Evolutionary conservation across 2,329 filamentous ascomycete species (phyloP).

Genomic region (Diaporthe humulicola): DNA sequence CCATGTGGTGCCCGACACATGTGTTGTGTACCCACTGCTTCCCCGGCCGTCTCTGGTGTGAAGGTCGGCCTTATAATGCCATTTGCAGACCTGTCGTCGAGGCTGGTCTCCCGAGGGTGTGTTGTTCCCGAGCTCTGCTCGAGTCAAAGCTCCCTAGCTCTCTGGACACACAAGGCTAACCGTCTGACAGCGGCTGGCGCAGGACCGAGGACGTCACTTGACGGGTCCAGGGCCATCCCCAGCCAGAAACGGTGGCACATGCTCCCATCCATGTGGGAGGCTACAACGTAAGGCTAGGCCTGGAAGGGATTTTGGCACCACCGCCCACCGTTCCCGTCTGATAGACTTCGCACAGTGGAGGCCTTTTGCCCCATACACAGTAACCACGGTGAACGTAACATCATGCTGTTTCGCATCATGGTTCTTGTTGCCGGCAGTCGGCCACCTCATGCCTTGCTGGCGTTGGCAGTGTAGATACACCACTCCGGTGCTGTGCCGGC

Average conservation of each 20-base stretch:
- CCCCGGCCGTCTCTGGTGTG: not conserved
- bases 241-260: slow-evolving; percentile 15
- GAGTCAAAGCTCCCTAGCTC: not conserved
- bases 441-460: not conserved
- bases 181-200: not conserved
- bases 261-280: slow-evolving; percentile 4
- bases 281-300: slow-evolving; percentile 29
- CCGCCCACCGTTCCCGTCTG: slow-evolving; percentile 35
- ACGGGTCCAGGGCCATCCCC: not conserved
- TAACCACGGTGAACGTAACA: slow-evolving; percentile 39
- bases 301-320: slow-evolving; percentile 28
- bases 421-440: slow-evolving; percentile 8
- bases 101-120: not conserved
- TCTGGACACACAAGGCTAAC: not conserved
- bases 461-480: not conserved
- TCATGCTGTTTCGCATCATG: slow-evolving; percentile 24
- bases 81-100: not conserved
- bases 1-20: not conserved
- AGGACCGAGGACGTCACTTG: slow-evolving; percentile 3
- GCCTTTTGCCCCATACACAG: slow-evolving; percentile 1
- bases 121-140: not conserved
- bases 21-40: not conserved
- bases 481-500: slow-evolving; percentile 33
- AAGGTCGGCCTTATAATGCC: not conserved
- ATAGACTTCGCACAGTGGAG: slow-evolving; percentile 37